phyloP scores from a whole-genome alignment of 768 basidiomycete species.

The Tylopilus rubrobrunneus region DNA sequence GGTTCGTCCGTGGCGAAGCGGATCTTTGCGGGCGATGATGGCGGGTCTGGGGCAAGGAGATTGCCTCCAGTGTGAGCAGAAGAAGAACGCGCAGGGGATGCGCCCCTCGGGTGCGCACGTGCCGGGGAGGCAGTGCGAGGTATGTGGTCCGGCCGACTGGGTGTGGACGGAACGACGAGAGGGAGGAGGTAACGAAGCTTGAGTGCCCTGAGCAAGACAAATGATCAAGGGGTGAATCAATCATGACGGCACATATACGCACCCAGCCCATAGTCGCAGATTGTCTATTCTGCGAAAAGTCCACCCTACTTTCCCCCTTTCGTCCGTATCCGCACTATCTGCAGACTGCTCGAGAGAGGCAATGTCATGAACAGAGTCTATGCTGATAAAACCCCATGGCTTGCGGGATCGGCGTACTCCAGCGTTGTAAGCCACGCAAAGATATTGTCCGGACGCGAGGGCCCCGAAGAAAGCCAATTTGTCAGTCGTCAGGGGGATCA shows the following conservation, averaged over 20 bases:
- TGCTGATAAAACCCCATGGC: conserved; percentile 85
- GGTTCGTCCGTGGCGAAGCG: conserved; percentile 43
- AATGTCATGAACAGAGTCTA: conserved; percentile 78
- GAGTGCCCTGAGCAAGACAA: conserved; percentile 52
- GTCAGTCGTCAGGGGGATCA: conserved; percentile 34
- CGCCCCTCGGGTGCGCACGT: conserved; percentile 12
- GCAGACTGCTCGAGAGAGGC: conserved; percentile 55
- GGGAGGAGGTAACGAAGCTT: conserved; percentile 80
- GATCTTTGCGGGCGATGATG: conserved; percentile 30
- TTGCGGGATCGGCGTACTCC: conserved; percentile 76
- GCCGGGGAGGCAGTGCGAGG: conserved; percentile 24
- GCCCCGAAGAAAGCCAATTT: conserved; percentile 44
- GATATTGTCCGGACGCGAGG: conserved; percentile 72
- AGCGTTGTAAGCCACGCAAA: conserved; percentile 78
- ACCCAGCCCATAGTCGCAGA: conserved; percentile 82
- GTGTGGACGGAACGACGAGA: conserved; percentile 50
- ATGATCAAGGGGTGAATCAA: background rate
- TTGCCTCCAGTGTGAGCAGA: conserved; percentile 6
- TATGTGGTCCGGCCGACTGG: conserved; percentile 26
- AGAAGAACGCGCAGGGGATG: conserved; percentile 22
- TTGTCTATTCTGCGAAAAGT: conserved; percentile 88
- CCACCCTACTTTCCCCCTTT: conserved; percentile 59
- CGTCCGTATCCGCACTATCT: conserved; percentile 33
- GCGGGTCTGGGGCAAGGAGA: conserved; percentile 11
- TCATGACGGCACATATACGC: conserved; percentile 26